phyloP scores from a whole-genome alignment of 441 rosid genomes.

The Theobroma grandiflorum region DNA sequence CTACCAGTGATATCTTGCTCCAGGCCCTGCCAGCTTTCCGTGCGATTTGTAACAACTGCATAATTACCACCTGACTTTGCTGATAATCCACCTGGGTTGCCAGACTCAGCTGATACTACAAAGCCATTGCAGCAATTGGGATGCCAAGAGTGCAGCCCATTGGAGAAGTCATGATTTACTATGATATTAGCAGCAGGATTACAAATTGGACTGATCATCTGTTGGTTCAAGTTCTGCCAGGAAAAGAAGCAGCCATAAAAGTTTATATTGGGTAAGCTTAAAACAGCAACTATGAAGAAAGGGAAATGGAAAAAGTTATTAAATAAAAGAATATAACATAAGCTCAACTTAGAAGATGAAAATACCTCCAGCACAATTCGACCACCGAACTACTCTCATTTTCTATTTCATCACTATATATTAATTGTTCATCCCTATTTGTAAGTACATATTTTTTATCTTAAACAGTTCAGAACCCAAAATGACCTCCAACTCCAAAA shows the following conservation, averaged over 20 bases:
- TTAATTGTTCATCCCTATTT: background rate
- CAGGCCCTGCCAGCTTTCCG: slow-evolving; percentile 89
- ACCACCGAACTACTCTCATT: background rate
- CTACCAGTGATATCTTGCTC: slow-evolving; percentile 84
- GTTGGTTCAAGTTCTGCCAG: slow-evolving; percentile 48
- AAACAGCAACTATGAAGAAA: background rate
- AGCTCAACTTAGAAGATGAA: slow-evolving; percentile 5
- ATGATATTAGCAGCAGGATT: slow-evolving; percentile 50
- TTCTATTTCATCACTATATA: background rate
- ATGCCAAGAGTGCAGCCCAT: slow-evolving; percentile 75
- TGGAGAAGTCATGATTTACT: slow-evolving; percentile 76
- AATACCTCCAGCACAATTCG: background rate
- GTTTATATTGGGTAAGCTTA: background rate
- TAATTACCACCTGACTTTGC: slow-evolving; percentile 45
- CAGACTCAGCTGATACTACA: slow-evolving; percentile 61
- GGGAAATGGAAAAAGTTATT: background rate
- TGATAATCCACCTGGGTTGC: slow-evolving; percentile 40
- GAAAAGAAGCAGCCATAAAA: slow-evolving; percentile 32
- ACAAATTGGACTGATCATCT: slow-evolving; percentile 37
- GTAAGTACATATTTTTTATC: background rate
- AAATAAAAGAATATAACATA: background rate
- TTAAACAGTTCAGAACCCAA: background rate
- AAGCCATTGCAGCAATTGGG: slow-evolving; percentile 74
- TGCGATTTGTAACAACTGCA: slow-evolving; percentile 80
- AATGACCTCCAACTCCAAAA: background rate